Base-by-base conservation (phyloP, 192 early-diverging fungal genomes). In the Coemansia furcata region DNA sequence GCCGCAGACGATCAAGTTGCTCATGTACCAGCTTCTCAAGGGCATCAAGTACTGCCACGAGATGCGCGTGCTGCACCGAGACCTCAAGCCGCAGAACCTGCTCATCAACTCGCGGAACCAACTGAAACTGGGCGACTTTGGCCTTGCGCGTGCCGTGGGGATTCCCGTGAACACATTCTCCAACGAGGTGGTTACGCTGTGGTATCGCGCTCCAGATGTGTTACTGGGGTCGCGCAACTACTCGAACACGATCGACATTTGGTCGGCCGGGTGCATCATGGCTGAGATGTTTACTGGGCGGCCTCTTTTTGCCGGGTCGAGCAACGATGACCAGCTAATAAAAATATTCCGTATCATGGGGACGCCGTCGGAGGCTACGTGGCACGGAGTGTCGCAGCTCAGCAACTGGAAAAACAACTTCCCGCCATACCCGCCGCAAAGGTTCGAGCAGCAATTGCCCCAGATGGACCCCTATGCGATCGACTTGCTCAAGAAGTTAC, bases 211-310 rank as follows among this genome's bases (percentile, higher is more conserved):
- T 15, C 96, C 95, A 1, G 96, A 98, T 78, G 94, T 98, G n/a
- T 85, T 99, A 12, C 85, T 99, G 36, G 97, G 97, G 14, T 97
- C 95, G 44, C 87, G 93, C 62, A 93, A 90, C 72, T 99, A 99
- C 82, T 89, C 90, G 17, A 98, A 92, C 9, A 93, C 94, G 23
- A 98, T 99, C 66, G 97, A 99, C 70, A 96, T 99, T 33, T 99
- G 97, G 97, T 95, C 93, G 35, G 92, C 91, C 12, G 97, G 97
- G 42, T 99, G 97, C 77, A 99, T 99, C 74, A 95, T 99, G 93
- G 97, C 97, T 19, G 93, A 93, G 71, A 93, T 93, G 91, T 91
- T 84, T 69, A 86, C 89, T 6, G 92, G 92, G 0, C 78, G 89
- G 33, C 91, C 92, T 10, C 80, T 94, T 58, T 94, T 93, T 72